Evolutionary conservation across 768 basidiomycete species (phyloP).

Genomic region (Macrolepiota albuminosa): DNA sequence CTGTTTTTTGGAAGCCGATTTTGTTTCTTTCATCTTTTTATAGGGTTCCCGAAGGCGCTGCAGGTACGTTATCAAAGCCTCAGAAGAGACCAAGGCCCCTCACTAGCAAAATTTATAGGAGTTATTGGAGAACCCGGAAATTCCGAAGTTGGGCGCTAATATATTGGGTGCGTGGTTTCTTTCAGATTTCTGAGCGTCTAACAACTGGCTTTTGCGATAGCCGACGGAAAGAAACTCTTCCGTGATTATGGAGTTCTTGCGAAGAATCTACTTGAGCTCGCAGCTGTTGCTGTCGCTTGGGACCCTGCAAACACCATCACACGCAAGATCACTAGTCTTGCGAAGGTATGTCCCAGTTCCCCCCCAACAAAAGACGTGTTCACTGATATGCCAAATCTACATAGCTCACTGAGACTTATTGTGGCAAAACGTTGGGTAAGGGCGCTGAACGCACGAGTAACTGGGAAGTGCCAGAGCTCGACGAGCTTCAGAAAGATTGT

Average conservation of each 20-base stretch:
- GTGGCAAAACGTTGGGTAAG: constrained; percentile 26
- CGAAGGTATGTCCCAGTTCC: constrained; percentile 20
- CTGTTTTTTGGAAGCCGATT: neutral
- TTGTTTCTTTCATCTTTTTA: neutral
- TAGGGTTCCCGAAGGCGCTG: constrained; percentile 27
- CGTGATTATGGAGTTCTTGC: constrained; percentile 33
- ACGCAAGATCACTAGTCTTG: constrained; percentile 27
- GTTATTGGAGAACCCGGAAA: constrained; percentile 24
- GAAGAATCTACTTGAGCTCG: constrained; percentile 31
- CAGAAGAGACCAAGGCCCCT: too few species aligned
- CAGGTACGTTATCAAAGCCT: constrained; percentile 13
- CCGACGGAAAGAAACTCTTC: constrained; percentile 34
- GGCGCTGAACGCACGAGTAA: constrained; percentile 25
- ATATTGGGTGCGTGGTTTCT: constrained; percentile 22
- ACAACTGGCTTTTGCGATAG: constrained; percentile 14
- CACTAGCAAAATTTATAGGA: constrained; percentile 14
- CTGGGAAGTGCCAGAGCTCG: constrained; percentile 27
- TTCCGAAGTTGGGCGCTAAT: constrained; percentile 29
- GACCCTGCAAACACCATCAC: constrained; percentile 21
- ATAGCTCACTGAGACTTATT: constrained; percentile 29
- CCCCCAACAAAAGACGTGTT: neutral
- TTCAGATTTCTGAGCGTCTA: neutral
- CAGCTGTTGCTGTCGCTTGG: constrained; percentile 24
- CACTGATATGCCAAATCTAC: neutral
- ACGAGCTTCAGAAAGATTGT: constrained; percentile 25